phyloP scores from a whole-genome alignment of 2,329 filamentous ascomycete genomes.

The Westerdykella sp. region DNA sequence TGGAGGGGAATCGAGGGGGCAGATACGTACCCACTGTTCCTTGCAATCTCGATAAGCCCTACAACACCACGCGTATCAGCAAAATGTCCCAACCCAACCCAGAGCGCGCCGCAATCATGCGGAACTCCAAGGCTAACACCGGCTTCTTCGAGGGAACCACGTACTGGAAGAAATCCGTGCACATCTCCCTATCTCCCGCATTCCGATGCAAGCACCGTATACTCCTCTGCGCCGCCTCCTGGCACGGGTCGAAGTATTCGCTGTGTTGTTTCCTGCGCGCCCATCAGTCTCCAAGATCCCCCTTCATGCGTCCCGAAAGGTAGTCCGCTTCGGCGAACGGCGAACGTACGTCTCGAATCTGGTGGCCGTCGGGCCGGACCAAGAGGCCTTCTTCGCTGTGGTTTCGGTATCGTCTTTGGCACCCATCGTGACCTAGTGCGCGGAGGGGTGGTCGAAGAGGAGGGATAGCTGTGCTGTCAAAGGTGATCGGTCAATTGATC shows the following conservation, averaged over 20 bases:
- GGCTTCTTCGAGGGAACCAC: constrained; percentile 1
- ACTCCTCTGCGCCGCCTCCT: constrained; percentile 80
- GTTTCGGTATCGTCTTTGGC: constrained; percentile 12
- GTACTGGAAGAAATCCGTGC: constrained; percentile 90
- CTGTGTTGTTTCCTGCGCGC: constrained; percentile 71
- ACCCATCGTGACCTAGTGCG: constrained; percentile 5
- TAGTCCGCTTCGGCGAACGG: background rate
- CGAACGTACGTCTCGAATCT: constrained; percentile 37
- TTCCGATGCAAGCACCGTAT: constrained; percentile 87
- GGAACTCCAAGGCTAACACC: too few species aligned
- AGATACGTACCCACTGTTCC: constrained; percentile 72
- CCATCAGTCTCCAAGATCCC: constrained; percentile 6
- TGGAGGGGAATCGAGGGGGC: background rate
- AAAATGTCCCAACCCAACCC: background rate
- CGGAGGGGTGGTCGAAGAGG: background rate
- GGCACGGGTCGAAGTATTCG: constrained; percentile 92
- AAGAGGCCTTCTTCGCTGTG: constrained; percentile 5
- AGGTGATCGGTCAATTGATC: background rate
- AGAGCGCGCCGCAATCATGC: too few species aligned
- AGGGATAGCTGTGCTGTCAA: constrained; percentile 4
- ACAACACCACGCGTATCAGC: constrained; percentile 4
- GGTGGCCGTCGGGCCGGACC: constrained; percentile 30
- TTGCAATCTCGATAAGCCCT: constrained; percentile 94
- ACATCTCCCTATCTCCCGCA: constrained; percentile 80
- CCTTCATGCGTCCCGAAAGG: too few species aligned